Evolutionary conservation across 352 stramenopile species (phyloP).

Genomic region (Phytophthora tentaculata): DNA sequence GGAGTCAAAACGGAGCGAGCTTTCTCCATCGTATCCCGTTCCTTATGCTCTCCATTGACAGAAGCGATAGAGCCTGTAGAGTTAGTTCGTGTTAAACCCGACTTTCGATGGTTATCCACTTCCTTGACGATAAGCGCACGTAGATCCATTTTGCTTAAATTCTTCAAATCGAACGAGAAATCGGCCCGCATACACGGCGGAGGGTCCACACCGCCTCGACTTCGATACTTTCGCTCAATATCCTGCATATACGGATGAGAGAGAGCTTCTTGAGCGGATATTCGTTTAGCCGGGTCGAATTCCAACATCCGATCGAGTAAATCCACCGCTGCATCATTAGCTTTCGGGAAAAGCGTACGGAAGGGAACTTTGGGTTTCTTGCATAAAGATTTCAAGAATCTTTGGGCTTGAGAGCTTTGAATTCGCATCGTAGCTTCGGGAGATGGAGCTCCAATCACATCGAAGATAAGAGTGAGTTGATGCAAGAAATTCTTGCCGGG

Average conservation of each 20-base stretch:
- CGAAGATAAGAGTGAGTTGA: slow-evolving; percentile 81
- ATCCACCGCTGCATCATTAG: slow-evolving; percentile 61
- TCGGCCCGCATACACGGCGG: slow-evolving; percentile 47
- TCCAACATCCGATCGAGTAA: slow-evolving; percentile 68
- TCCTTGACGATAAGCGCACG: slow-evolving; percentile 74
- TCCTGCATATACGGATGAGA: slow-evolving; percentile 74
- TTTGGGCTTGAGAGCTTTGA: slow-evolving; percentile 76
- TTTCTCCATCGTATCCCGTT: slow-evolving; percentile 10
- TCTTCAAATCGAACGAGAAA: slow-evolving; percentile 81
- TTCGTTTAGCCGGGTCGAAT: slow-evolving; percentile 66
- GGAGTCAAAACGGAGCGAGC: not conserved
- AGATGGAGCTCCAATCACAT: slow-evolving; percentile 72
- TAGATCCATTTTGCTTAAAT: slow-evolving; percentile 73
- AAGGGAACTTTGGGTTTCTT: slow-evolving; percentile 67
- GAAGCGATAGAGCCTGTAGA: not conserved
- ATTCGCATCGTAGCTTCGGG: slow-evolving; percentile 52
- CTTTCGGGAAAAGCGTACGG: slow-evolving; percentile 54
- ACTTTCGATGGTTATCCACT: slow-evolving; percentile 62
- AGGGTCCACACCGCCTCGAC: slow-evolving; percentile 40
- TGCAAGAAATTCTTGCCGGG: slow-evolving; percentile 85
- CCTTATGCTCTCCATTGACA: not conserved
- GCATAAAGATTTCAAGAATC: slow-evolving; percentile 69
- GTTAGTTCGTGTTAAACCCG: slow-evolving; percentile 2
- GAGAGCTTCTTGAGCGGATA: slow-evolving; percentile 67
- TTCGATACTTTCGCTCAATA: slow-evolving; percentile 71